Conservation (phyloP, 1,284 basidiomycete genomes). For the Ceratobasidium sp. region DNA sequence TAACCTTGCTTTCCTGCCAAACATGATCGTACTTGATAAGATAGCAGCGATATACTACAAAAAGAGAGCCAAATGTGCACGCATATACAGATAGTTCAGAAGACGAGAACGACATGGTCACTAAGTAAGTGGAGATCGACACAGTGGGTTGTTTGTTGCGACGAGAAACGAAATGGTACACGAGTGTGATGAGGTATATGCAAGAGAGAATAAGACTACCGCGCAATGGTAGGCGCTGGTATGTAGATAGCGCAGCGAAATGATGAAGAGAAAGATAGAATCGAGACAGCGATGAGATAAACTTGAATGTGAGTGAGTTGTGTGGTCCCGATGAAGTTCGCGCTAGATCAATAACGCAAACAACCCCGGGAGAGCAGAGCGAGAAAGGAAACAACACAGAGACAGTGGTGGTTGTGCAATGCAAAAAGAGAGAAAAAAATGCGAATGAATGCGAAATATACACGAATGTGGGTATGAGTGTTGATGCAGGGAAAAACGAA, state of each 20-base stretch:
- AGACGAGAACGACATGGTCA: conserved; percentile 8
- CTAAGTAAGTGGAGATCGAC: conserved; percentile 13
- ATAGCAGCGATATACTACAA: conserved; percentile 17
- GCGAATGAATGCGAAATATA: background rate
- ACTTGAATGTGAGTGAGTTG: no score
- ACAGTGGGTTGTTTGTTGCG: conserved; percentile 1
- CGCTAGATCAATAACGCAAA: background rate
- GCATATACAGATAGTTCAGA: conserved; percentile 17
- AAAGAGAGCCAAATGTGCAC: conserved; percentile 16
- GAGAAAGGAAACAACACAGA: background rate
- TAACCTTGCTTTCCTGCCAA: no score
- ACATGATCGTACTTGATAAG: conserved; percentile 21
- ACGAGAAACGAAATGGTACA: conserved; percentile 4
- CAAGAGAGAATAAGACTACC: background rate
- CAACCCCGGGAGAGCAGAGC: background rate
- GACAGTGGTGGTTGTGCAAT: background rate
- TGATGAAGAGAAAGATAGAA: background rate
- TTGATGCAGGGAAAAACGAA: conserved; percentile 3
- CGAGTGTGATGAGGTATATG: conserved; percentile 2
- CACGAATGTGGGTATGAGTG: no score
- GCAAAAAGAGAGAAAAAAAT: conserved; percentile 9
- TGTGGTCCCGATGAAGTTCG: background rate
- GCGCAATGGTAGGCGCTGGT: no score
- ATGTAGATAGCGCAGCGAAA: background rate
- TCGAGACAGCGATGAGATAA: no score